These are phyloP conservation scores for Turritis glabra DNA, from an alignment of 345 rosid genomes.

Conservation along the genomic window DNA sequence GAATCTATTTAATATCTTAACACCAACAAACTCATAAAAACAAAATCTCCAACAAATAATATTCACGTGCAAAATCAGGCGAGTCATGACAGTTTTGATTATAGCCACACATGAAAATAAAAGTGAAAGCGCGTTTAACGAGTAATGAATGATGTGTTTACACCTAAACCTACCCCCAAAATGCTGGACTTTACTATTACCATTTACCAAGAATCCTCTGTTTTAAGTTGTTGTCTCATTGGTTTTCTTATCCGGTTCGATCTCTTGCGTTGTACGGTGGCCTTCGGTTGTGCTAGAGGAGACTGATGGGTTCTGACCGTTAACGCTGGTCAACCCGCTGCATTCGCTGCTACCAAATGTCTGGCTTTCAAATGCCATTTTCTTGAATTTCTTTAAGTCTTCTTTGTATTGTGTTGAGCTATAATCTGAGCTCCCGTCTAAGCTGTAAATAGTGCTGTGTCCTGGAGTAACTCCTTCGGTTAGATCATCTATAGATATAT, in stretches of 20 bases:
- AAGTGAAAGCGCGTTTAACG: conserved; percentile 5
- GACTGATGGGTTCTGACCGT: conserved; percentile 51
- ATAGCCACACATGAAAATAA: conserved; percentile 16
- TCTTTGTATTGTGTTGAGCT: conserved; percentile 62
- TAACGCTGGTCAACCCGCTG: conserved; percentile 54
- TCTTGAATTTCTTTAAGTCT: conserved; percentile 68
- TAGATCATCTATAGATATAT: conserved; percentile 59
- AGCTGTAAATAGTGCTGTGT: conserved; percentile 46
- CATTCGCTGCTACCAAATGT: conserved; percentile 56
- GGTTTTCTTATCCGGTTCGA: conserved; percentile 41
- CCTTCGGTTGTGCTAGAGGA: conserved; percentile 60
- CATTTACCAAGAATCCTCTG: conserved; percentile 13
- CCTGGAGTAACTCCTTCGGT: conserved; percentile 60
- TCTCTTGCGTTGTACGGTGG: conserved; percentile 50
- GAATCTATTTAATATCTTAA: conserved; percentile 14
- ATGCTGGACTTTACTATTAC: not conserved
- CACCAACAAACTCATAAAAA: not conserved
- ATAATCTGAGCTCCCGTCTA: conserved; percentile 64
- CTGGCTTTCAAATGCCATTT: conserved; percentile 64
- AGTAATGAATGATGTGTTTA: conserved; percentile 13
- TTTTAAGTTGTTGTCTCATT: not conserved
- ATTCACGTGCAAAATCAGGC: conserved; percentile 4
- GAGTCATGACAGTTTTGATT: not conserved
- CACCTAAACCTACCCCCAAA: conserved; percentile 14
- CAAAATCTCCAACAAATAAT: not conserved